Evolutionary conservation across 768 basidiomycete genomes (phyloP).

Genomic region (Russula abietina): DNA sequence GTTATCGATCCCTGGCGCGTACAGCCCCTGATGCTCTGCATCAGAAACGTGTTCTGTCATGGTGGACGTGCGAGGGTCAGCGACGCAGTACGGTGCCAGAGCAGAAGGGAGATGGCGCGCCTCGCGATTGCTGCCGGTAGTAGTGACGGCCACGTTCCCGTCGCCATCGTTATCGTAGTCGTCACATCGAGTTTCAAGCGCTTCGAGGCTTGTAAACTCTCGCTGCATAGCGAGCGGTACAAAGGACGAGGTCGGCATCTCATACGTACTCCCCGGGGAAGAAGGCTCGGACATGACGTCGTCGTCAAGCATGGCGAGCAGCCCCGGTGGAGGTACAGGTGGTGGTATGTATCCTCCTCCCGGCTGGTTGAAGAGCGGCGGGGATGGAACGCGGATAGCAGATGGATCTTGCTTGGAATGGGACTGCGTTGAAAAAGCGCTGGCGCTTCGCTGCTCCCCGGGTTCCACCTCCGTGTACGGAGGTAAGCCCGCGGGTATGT

Average conservation of each 20-base stretch:
- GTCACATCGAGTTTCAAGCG: not conserved
- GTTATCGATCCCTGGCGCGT: not conserved
- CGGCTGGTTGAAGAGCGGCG: conserved; percentile 3
- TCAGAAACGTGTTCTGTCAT: conserved; percentile 17
- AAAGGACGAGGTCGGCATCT: conserved; percentile 1
- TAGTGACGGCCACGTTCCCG: not conserved
- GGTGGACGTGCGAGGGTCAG: conserved; percentile 2
- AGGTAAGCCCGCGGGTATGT: not conserved
- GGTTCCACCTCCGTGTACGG: not conserved
- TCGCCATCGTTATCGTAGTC: not conserved
- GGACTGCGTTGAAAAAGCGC: not conserved
- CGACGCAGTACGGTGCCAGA: conserved; percentile 5
- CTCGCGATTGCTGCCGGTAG: conserved; percentile 15
- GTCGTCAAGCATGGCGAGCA: conserved; percentile 11
- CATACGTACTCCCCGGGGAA: conserved; percentile 20
- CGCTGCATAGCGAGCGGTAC: not conserved
- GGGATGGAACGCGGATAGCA: not conserved
- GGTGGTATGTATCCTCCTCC: not conserved
- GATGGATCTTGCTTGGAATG: not conserved
- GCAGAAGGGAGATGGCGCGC: conserved; percentile 15
- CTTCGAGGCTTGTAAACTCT: conserved; percentile 21
- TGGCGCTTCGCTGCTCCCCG: not conserved
- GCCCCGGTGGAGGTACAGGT: not conserved
- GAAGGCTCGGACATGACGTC: conserved; percentile 10
- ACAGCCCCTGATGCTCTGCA: conserved; percentile 4